Evolutionary conservation across 768 basidiomycete genomes (phyloP), one percentile per base, ranked within the genome.

Genomic region (Pulveroboletus sp.): DNA sequence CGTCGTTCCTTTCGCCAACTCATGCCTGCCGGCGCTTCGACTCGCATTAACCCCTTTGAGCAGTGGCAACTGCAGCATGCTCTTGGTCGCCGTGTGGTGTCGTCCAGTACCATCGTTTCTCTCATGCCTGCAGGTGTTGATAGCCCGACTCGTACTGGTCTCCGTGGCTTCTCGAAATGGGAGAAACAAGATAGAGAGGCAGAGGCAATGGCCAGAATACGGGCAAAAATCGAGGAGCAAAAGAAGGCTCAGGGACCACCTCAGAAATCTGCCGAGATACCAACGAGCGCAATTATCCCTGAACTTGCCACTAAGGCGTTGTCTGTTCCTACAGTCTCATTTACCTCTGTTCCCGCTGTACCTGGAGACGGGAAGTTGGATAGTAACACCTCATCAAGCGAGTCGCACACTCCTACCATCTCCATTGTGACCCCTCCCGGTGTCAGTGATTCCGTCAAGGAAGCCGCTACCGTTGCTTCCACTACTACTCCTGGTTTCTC

Each of bases 151-250:
- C 59, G 73, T 14, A 64, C 67, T 26, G 56, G 64, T 39, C 67
- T 71, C 3, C 74, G 72, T 56, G 73, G 75, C 17, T 83, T 81
- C 57, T 84, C 86, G 4, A 89, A 88, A 68, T 89, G 86, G 86
- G 89, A 91, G 66, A 90, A 89, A 53, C 88, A 91, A 65, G 88
- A 92, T 57, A 66, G 88, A 28, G 89, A 92, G 59, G 89, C 89
- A 4, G 79, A 80, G 38, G 86, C 87, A 21, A 84, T 91, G 77
- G 78, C 78, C 59, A 83, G 77, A 61, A 79, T 91, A 58, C 74
- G 88, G 43, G 80, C 66, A 62, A 74, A 69, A 71, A 69, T 70
- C 28, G 74, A 76, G 59, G 72, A 73, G 46, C 69, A 67, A 59
- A 73, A 73, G 61, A 73, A 75, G 52, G 64, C 64, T 54, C 69